Percentiles rank a stretch among this genome's conserved stretches.
phyloP scores from a whole-genome alignment of 148 eudicot genomes.

The Amaranthus hypochondriacus region DNA sequence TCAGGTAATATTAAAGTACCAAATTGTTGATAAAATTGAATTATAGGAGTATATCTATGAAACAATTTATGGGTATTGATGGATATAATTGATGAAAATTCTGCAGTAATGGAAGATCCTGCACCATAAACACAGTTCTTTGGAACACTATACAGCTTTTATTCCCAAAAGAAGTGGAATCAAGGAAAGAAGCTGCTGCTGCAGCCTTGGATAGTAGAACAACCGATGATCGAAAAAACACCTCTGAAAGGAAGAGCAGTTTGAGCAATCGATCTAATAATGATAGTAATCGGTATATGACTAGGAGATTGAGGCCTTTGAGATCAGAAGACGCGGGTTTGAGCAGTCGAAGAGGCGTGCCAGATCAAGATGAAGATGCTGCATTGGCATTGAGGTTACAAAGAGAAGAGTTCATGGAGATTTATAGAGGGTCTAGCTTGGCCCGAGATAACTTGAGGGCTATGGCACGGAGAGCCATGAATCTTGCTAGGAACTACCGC shows the following conservation, averaged over 20 bases:
- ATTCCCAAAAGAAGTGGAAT: conserved; percentile 84
- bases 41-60: background rate
- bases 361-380: conserved; percentile 72
- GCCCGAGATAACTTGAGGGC: conserved; percentile 80
- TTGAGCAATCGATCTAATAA: background rate
- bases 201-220: too few species aligned
- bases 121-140: conserved; percentile 94
- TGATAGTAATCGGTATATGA: conserved; percentile 9
- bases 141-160: conserved; percentile 97
- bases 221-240: too few species aligned
- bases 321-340: conserved; percentile 21
- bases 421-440: conserved; percentile 38
- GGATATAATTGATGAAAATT: too few species aligned
- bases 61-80: background rate
- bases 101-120: conserved; percentile 80
- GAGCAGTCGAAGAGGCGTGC: conserved; percentile 31
- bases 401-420: conserved; percentile 69
- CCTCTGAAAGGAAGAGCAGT: background rate
- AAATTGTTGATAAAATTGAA: too few species aligned
- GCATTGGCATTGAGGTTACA: conserved; percentile 40
- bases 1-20: conserved; percentile 44
- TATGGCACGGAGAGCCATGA: conserved; percentile 62
- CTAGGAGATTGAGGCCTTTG: conserved; percentile 16
- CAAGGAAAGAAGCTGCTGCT: conserved; percentile 51
- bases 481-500: conserved; percentile 28